Evolutionary conservation across 768 basidiomycete species (phyloP).

Genomic region (Baorangia bicolor): DNA sequence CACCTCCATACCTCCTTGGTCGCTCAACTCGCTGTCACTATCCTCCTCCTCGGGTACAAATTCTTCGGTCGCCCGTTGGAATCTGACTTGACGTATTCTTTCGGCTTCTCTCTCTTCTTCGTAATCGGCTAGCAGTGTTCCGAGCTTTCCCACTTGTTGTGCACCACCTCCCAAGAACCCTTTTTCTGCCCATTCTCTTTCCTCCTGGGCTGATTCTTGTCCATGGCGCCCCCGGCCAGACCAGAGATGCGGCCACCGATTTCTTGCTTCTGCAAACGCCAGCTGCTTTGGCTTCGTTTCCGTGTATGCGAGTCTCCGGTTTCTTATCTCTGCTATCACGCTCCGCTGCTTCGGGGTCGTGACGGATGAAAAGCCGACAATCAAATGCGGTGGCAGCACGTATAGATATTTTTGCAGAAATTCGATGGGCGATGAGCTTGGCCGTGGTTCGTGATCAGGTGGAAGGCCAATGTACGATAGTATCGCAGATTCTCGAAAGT

Average conservation of each 20-base stretch:
- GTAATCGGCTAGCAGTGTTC: slow-evolving; percentile 61
- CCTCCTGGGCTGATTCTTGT: slow-evolving; percentile 57
- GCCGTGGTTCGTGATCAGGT: slow-evolving; percentile 57
- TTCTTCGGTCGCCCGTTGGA: slow-evolving; percentile 38
- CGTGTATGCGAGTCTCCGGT: slow-evolving; percentile 66
- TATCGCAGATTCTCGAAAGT: slow-evolving; percentile 27
- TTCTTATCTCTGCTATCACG: slow-evolving; percentile 61
- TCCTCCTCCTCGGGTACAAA: slow-evolving; percentile 63
- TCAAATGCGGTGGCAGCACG: slow-evolving; percentile 67
- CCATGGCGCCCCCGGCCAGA: slow-evolving; percentile 51
- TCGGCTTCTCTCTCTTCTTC: slow-evolving; percentile 79
- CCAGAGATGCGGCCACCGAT: slow-evolving; percentile 69
- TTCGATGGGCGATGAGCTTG: slow-evolving; percentile 51
- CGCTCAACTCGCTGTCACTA: slow-evolving; percentile 45
- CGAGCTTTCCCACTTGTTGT: slow-evolving; percentile 70
- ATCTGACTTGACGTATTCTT: slow-evolving; percentile 47
- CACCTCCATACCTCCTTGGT: slow-evolving; percentile 27
- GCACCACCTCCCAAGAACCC: slow-evolving; percentile 56
- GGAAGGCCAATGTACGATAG: slow-evolving; percentile 59
- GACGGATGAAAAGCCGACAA: slow-evolving; percentile 40
- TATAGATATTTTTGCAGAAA: slow-evolving; percentile 62
- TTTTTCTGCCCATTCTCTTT: slow-evolving; percentile 64
- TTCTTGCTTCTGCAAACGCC: slow-evolving; percentile 49
- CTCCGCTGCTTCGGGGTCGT: slow-evolving; percentile 67
- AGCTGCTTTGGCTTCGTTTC: slow-evolving; percentile 56